Evolutionary conservation across 2,329 filamentous ascomycete genomes (phyloP), one percentile per base, ranked within the genome.

Genomic region (Cytospora piceae): DNA sequence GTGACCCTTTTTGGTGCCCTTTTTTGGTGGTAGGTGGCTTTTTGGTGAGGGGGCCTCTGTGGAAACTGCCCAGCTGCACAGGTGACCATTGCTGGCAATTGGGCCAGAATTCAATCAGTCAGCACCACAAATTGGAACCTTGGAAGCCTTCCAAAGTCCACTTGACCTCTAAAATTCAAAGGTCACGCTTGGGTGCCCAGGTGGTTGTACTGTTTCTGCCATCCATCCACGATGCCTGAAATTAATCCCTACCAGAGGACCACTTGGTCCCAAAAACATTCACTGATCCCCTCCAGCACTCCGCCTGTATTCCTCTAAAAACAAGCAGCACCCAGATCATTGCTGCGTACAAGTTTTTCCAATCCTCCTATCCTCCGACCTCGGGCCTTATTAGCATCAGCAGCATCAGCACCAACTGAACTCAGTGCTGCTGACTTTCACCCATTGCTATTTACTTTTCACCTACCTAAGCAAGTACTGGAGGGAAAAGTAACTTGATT

Each of bases 401-500:
- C 39, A 20, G 17, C 39, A 17, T 39, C 37, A 20, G 17, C 17
- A 42, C 20, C 39, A 42, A 42, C 39, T 42, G 20, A 42, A 42
- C 39, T 6, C 39, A 42, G 39, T 42, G 39, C 39, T 42, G 39
- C 39, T 42, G 39, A 42, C 20, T n/a, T 42, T 31, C 27, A 51
- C 61, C 53, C n/a, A 34, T 53, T 57, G 52, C 24, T 15, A 56
- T 56, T n/a, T n/a, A n/a, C n/a, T n/a, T 31, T n/a, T 20, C 39
- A 42, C 39, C 39, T 42, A 1, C 39, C 39, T n/a, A 12, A 9
- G 39, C 39, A 42, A 42, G 39, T 15, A 20, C 39, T n/a, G 15
- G 20, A 42, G 7, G 5, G 4, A 42, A 42, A 15, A 4, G 4
- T 42, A 15, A 12, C 15, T 6, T 42, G 37, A 17, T 39, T 39